Percentiles rank a stretch among this genome's conserved stretches.
Evolutionary conservation across 495 filamentous ascomycete genomes (phyloP).

Genomic region (Platismatia glauca): DNA sequence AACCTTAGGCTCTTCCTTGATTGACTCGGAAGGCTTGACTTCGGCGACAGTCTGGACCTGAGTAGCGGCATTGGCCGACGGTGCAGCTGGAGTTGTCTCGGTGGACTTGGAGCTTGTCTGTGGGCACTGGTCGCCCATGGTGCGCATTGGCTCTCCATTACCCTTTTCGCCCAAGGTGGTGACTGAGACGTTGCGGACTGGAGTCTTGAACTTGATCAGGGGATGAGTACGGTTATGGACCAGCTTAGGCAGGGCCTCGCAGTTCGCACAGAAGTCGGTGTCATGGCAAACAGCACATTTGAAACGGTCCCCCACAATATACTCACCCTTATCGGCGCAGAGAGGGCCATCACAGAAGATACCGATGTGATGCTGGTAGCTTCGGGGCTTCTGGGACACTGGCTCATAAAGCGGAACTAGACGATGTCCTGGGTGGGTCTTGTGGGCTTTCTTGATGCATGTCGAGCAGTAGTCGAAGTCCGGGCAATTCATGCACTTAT

Average conservation of each 20-base stretch:
- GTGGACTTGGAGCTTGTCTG: conserved; percentile 40
- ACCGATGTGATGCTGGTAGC: conserved; percentile 57
- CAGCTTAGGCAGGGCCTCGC: conserved; percentile 79
- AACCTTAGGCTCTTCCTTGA: conserved; percentile 32
- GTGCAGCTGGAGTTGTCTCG: conserved; percentile 39
- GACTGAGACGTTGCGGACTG: conserved; percentile 80
- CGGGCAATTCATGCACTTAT: conserved; percentile 96
- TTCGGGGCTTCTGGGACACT: conserved; percentile 45
- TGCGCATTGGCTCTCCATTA: conserved; percentile 46
- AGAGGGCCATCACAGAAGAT: conserved; percentile 95
- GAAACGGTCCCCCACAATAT: conserved; percentile 81
- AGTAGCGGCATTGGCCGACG: conserved; percentile 47
- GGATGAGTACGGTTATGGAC: conserved; percentile 89
- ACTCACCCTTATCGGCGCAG: conserved; percentile 56
- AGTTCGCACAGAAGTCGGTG: conserved; percentile 90
- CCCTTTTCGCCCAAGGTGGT: conserved; percentile 72
- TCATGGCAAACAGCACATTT: conserved; percentile 98
- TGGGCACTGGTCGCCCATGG: conserved; percentile 55
- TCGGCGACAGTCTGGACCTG: conserved; percentile 66
- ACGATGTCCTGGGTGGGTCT: conserved; percentile 74
- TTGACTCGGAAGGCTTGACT: conserved; percentile 49
- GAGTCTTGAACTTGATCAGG: conserved; percentile 92
- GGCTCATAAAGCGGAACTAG: conserved; percentile 84
- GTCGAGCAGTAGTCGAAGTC: conserved; percentile 94
- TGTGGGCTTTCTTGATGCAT: conserved; percentile 56